Percentiles rank a stretch among this genome's conserved stretches.
Conservation (phyloP, 2,329 filamentous ascomycete species). For the Triangularia verruculosa region DNA sequence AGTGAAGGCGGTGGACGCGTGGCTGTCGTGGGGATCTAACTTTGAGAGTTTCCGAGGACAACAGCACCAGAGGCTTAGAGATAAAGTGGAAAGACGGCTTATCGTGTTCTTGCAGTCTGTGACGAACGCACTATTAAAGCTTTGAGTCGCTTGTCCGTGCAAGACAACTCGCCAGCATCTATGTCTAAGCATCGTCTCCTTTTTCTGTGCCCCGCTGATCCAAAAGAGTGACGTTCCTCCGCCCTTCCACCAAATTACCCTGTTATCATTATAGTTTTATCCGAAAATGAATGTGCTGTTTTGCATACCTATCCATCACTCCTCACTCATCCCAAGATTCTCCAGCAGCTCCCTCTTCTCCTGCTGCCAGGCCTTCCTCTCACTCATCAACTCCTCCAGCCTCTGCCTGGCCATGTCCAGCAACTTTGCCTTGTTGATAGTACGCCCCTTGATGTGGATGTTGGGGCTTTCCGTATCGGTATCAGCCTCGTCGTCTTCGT, state of each 20-base stretch:
- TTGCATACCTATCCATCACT: background rate
- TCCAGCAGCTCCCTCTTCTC: background rate
- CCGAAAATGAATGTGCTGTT: background rate
- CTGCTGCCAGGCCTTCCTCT: slow-evolving; percentile 13
- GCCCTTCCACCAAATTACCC: background rate
- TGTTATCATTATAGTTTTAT: background rate
- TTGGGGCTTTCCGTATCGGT: background rate
- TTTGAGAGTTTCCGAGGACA: no score
- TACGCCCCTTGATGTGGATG: background rate
- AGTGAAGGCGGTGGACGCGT: no score
- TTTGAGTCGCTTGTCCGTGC: background rate
- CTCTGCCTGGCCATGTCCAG: slow-evolving; percentile 21
- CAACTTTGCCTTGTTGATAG: slow-evolving; percentile 23
- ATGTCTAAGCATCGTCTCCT: background rate
- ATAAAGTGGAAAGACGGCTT: no score
- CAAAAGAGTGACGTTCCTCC: background rate
- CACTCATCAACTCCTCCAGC: slow-evolving; percentile 10
- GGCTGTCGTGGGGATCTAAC: no score
- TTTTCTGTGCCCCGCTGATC: background rate
- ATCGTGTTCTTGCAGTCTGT: background rate
- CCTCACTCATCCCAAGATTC: background rate
- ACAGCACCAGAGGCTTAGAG: no score
- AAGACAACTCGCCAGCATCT: background rate
- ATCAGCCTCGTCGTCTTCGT: background rate
- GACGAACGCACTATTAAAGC: background rate